Base-by-base conservation (phyloP, 1,284 basidiomycete species). In the Taiwanofungus camphoratus region DNA sequence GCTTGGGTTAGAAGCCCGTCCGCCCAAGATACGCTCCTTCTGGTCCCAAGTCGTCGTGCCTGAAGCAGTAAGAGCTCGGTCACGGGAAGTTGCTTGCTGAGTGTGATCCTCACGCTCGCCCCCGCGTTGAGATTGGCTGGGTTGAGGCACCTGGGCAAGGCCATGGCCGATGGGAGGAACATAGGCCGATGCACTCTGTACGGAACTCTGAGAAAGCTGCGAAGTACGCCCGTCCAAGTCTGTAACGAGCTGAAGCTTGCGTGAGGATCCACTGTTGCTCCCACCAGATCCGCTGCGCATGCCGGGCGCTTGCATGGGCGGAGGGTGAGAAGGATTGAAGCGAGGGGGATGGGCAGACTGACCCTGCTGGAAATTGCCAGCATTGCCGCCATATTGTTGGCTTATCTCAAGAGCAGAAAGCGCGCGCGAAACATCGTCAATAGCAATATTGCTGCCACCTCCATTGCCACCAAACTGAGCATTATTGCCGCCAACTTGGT, bases 401-500 rank as follows among this genome's bases (percentile, higher is more conserved):
- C 62, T 64, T 31, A 89, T 63, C 52, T 87, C 85, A 39, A 88
- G 68, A 16, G 74, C 63, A 9, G 82, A 81, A 22, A 88, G 66
- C 11, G 83, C 86, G 34, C 79, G 77, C 53, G 82, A 76, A 16
- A 89, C 80, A 45, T 90, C 87, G 53, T 89, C 87, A 42, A 88
- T 75, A 31, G 67, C 68, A 20, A 59, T 50, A 48, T 65, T 71
- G 35, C 62, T 56, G 33, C 52, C 46, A 12, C 51, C 58, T 27
- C 52, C 56, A 49, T 59, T 59, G 27, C 41, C 37, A 12, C 36
- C 42, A 29, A 26, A 41, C 26, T 51, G 53, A 8, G 49, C 34
- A n/a, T 44, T 46, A 9, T 41, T 56, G 16, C 53, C 55, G 29
- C 62, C 61, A 32, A 67, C 64, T 5, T 72, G 65, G 19, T 69